phyloP scores from a whole-genome alignment of 176 grass and related monocot genomes.

The Triticum monococcum region DNA sequence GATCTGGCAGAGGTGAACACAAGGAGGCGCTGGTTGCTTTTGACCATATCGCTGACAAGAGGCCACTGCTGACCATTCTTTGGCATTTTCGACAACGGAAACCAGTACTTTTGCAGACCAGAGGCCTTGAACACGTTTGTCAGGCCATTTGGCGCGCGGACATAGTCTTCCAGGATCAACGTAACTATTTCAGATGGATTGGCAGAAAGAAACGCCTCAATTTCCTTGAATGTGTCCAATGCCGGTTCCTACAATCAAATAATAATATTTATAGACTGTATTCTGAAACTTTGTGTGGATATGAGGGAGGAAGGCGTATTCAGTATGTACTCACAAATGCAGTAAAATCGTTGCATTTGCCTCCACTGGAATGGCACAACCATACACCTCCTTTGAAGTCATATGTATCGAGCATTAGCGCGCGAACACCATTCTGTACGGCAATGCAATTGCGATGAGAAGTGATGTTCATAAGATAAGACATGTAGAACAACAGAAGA shows the following conservation, averaged over 20 bases:
- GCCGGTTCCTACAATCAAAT: constrained; percentile 59
- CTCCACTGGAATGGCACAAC: constrained; percentile 77
- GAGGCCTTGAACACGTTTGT: constrained; percentile 71
- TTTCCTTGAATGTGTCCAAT: constrained; percentile 77
- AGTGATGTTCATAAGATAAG: not conserved
- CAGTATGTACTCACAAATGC: constrained; percentile 75
- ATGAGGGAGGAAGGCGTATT: not conserved
- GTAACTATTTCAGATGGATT: constrained; percentile 89
- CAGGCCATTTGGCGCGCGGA: constrained; percentile 60
- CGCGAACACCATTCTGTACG: constrained; percentile 72
- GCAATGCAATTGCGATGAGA: not conserved
- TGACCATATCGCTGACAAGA: constrained; percentile 69
- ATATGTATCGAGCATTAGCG: constrained; percentile 84
- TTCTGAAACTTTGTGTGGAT: not conserved
- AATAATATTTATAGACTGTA: not conserved
- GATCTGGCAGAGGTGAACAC: constrained; percentile 76
- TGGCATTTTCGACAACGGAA: constrained; percentile 82
- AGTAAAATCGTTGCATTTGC: constrained; percentile 73
- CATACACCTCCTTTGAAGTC: constrained; percentile 77
- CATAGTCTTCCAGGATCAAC: constrained; percentile 84
- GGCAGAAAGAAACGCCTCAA: constrained; percentile 58
- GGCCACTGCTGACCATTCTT: constrained; percentile 74
- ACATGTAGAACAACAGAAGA: not conserved
- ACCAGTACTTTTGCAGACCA: constrained; percentile 75
- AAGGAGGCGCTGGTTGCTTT: constrained; percentile 58